phyloP scores from a whole-genome alignment of 1,284 basidiomycete genomes.

The Apiotrichum mycotoxinovorans region DNA sequence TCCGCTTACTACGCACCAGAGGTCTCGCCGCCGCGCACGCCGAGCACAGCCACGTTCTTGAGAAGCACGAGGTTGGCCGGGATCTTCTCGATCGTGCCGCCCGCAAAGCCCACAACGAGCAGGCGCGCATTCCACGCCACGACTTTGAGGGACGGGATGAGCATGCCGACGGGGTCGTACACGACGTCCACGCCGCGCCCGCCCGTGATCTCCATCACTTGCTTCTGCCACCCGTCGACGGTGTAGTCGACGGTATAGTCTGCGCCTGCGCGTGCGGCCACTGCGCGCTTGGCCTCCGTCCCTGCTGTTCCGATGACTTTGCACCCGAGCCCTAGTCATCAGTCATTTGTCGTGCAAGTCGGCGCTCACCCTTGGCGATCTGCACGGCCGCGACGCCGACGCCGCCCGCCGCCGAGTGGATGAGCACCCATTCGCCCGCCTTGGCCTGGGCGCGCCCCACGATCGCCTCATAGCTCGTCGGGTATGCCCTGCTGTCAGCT shows the following conservation, averaged over 20 bases:
- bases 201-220: constrained; percentile 61
- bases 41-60: constrained; percentile 78
- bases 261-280: constrained; percentile 43
- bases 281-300: constrained; percentile 45
- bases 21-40: constrained; percentile 85
- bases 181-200: constrained; percentile 82
- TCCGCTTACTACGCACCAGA: constrained; percentile 69
- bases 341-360: not conserved
- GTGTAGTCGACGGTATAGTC: constrained; percentile 51
- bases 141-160: constrained; percentile 64
- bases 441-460: constrained; percentile 77
- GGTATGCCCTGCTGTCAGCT: constrained; percentile 10
- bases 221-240: constrained; percentile 50
- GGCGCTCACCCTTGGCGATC: constrained; percentile 62
- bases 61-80: constrained; percentile 83
- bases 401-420: constrained; percentile 79
- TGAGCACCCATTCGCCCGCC: constrained; percentile 78
- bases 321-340: constrained; percentile 37
- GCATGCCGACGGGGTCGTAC: constrained; percentile 74
- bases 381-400: constrained; percentile 90
- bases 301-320: constrained; percentile 54
- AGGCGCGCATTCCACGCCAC: constrained; percentile 92
- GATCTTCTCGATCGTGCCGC: constrained; percentile 82
- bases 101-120: constrained; percentile 87
- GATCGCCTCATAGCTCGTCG: constrained; percentile 66